Conservation (phyloP, 73 alveolate species). For the Stentor coeruleus region DNA sequence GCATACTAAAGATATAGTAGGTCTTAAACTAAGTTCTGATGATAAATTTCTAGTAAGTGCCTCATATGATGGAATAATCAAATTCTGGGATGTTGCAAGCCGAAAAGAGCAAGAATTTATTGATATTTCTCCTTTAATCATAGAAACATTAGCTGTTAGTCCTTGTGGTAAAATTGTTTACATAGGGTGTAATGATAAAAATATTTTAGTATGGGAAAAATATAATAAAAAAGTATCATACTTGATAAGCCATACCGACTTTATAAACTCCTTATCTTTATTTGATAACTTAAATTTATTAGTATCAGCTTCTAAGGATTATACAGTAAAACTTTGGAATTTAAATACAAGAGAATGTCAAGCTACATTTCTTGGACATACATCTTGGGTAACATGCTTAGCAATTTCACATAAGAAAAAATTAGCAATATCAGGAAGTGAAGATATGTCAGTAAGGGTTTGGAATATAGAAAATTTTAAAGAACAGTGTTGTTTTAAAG, state of each 20-base stretch:
- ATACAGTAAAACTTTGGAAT: background rate
- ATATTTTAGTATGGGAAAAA: background rate
- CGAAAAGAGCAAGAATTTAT: too few relatives aligned
- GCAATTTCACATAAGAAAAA: background rate
- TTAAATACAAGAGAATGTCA: background rate
- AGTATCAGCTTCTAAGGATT: background rate
- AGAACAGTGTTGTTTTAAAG: background rate
- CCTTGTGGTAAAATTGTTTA: background rate
- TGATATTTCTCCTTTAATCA: background rate
- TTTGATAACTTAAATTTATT: background rate
- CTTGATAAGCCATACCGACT: background rate
- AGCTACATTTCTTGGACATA: background rate
- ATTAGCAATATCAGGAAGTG: background rate
- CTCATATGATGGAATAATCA: background rate
- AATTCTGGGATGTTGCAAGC: background rate
- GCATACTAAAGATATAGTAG: background rate
- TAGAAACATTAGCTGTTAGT: background rate
- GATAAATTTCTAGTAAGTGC: background rate
- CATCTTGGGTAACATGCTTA: background rate
- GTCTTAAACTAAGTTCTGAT: background rate
- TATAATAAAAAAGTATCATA: background rate
- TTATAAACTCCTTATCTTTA: background rate
- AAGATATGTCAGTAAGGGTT: background rate
- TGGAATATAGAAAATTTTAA: background rate
- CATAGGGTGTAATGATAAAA: background rate